These are phyloP conservation scores for Kwoniella sp. DNA, from an alignment of 768 basidiomycete species.

Conservation along the genomic window DNA sequence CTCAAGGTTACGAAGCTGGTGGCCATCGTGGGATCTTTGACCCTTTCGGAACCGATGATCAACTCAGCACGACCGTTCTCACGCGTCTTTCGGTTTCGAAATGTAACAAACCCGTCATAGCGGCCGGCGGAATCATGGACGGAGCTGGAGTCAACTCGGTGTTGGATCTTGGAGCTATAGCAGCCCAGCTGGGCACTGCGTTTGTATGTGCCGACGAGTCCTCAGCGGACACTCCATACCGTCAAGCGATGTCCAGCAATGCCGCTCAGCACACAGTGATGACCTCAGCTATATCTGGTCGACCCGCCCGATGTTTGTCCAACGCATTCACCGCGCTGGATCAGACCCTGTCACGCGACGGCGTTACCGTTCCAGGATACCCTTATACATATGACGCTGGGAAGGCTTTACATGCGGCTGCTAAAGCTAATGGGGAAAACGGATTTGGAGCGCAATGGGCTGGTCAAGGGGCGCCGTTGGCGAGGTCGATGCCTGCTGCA, in stretches of 20 bases:
- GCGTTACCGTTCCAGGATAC: slow-evolving; percentile 31
- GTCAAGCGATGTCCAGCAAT: slow-evolving; percentile 19
- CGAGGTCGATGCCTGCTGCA: slow-evolving; percentile 32
- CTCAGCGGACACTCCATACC: slow-evolving; percentile 36
- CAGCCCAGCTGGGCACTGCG: slow-evolving; percentile 47
- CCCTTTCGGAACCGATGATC: slow-evolving; percentile 28
- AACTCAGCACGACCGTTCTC: slow-evolving; percentile 32
- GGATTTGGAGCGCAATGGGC: slow-evolving; percentile 50
- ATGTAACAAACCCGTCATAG: slow-evolving; percentile 34
- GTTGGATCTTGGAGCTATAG: slow-evolving; percentile 33
- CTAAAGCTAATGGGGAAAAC: slow-evolving; percentile 34
- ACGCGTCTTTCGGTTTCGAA: slow-evolving; percentile 18
- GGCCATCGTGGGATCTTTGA: slow-evolving; percentile 47
- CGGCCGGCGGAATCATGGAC: slow-evolving; percentile 51
- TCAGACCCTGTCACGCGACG: background rate
- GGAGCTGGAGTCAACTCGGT: slow-evolving; percentile 33
- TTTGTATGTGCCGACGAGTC: slow-evolving; percentile 41
- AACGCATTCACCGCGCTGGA: slow-evolving; percentile 40
- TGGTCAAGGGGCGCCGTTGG: slow-evolving; percentile 38
- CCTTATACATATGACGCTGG: slow-evolving; percentile 46
- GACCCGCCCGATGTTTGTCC: slow-evolving; percentile 38
- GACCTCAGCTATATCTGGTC: slow-evolving; percentile 43
- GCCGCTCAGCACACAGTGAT: slow-evolving; percentile 27
- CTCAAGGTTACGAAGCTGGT: slow-evolving; percentile 47
- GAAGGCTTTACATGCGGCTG: slow-evolving; percentile 42